Percentiles rank a stretch among this genome's conserved stretches.
These are phyloP conservation scores for Prunus yedoensis DNA, from an alignment of 331 rosid species.

Conservation along the genomic window DNA sequence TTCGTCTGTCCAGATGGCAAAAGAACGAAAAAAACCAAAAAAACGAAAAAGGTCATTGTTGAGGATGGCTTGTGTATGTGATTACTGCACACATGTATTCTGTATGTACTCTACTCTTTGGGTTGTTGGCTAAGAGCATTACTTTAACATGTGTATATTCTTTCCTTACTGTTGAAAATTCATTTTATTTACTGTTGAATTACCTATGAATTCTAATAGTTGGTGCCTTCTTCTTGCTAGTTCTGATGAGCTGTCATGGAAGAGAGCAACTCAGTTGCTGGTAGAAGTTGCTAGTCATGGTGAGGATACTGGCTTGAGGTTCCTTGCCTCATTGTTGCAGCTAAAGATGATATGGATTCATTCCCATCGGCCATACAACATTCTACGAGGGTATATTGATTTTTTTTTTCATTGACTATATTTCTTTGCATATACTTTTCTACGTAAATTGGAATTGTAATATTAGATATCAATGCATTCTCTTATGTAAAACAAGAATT, in stretches of 20 bases:
- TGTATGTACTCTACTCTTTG: not conserved
- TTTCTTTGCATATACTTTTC: not conserved
- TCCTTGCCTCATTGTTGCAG: constrained; percentile 98
- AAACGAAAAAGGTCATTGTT: not conserved
- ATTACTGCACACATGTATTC: not conserved
- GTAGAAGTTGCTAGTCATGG: constrained; percentile 91
- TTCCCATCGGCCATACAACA: constrained; percentile 86
- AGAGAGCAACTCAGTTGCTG: constrained; percentile 67
- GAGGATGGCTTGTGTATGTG: not conserved
- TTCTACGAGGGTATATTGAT: constrained; percentile 71
- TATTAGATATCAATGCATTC: not conserved
- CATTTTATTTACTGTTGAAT: not conserved
- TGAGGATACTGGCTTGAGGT: constrained; percentile 94
- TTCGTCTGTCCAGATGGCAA: not conserved
- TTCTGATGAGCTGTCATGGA: constrained; percentile 92
- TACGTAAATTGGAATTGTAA: not conserved
- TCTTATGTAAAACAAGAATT: not conserved
- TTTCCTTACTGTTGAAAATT: not conserved
- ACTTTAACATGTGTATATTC: not conserved
- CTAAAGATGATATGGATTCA: constrained; percentile 88
- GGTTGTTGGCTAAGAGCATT: constrained; percentile 4
- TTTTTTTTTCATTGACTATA: not conserved
- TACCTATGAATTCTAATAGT: not conserved
- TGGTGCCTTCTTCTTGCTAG: constrained; percentile 40
- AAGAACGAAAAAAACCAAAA: not conserved